Conservation (phyloP, 2,329 filamentous ascomycete species). For the Tolypocladium paradoxum region DNA sequence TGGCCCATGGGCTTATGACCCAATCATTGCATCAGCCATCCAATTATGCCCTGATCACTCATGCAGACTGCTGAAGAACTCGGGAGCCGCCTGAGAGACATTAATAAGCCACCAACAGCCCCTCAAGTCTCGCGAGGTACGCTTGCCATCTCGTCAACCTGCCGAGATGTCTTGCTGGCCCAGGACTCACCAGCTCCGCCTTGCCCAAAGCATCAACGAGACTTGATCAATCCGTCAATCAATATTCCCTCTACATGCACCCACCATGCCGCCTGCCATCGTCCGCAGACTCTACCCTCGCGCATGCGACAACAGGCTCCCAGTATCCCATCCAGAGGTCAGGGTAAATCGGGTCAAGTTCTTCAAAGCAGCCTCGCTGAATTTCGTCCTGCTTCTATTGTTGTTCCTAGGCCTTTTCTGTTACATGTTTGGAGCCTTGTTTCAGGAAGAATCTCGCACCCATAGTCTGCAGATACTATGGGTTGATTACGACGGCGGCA, state of each 20-base stretch:
- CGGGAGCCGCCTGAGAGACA: no score
- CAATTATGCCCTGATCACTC: no score
- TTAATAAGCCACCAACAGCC: no score
- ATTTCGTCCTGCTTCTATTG: slow-evolving; percentile 29
- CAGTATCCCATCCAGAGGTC: slow-evolving; percentile 2
- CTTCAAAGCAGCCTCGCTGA: slow-evolving; percentile 6
- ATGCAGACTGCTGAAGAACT: no score
- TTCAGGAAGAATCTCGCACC: slow-evolving; percentile 7
- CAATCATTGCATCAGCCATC: background rate
- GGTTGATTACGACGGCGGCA: slow-evolving; percentile 13
- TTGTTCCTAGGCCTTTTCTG: slow-evolving; percentile 12
- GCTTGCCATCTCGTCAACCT: no score
- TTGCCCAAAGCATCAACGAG: background rate
- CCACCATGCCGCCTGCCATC: background rate
- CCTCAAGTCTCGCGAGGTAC: no score
- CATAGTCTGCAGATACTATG: slow-evolving; percentile 10
- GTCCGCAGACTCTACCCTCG: slow-evolving; percentile 7
- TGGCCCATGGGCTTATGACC: no score
- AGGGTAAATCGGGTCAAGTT: slow-evolving; percentile 5
- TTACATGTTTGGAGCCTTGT: slow-evolving; percentile 12
- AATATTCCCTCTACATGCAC: background rate
- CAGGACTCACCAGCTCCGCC: background rate
- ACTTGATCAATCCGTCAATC: no score
- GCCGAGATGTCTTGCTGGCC: background rate
- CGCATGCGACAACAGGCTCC: slow-evolving; percentile 4